Base-by-base conservation (phyloP, 2,329 filamentous ascomycete genomes). In the Bipolaris victoriae region DNA sequence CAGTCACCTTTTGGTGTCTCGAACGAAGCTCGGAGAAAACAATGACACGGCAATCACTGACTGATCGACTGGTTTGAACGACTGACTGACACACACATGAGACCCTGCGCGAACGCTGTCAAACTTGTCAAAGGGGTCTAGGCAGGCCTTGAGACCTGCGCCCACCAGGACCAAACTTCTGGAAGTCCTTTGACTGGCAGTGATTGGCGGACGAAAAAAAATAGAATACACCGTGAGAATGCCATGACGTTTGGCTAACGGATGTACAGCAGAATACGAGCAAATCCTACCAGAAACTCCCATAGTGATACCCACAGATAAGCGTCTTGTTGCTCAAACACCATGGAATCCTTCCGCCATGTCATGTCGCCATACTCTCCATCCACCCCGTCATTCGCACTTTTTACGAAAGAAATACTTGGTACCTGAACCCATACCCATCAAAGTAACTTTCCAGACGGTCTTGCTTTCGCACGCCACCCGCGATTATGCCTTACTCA, bases 361-460 rank as follows among this genome's bases (percentile, higher is more conserved):
- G 43, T 9, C 4, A 43, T 43, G 40, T 24, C 40, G 20, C 40
- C 40, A 43, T 43, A 3, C 20, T 11, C 13, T 26, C n/a, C 15
- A 24, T 15, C 22, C 1, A 24, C 40, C 20, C 40, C 40, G 40
- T 43, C 40, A 43, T 43, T 31, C 29, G 10, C 29, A 31, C 10
- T 31, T 3, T 7, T 7, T n/a, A 37, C 40, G 13, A 20, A 20
- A 29, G 33, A 16, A 18, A 49, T 40, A 55, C 37, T 5, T 36
- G 29, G 48, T 39, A 41, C 41, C 49, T 45, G 45, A 39, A 9
- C 37, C 53, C 48, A 52, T 43, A 48, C 49, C 54, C 36, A 22
- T 48, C 36, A 46, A 33, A 47, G 49, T 37, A 52, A 43, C 49
- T 57, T 52, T 52, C 43, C 54, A 52, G 48, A 51, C 35, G 39